Evolutionary conservation across 768 basidiomycete genomes (phyloP).

Genomic region (Boletellus sp.): DNA sequence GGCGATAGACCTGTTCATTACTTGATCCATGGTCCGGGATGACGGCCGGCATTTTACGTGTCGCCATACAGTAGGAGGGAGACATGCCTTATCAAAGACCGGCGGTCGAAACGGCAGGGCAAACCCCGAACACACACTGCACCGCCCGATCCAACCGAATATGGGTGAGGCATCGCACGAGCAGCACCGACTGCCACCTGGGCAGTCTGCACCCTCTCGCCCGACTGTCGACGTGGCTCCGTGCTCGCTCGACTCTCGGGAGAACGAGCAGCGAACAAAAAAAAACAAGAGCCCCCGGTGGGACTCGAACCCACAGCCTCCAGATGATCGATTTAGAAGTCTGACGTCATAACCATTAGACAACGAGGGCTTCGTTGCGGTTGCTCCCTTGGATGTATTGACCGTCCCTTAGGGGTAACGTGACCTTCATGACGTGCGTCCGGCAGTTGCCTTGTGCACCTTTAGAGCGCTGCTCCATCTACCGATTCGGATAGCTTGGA

Average conservation of each 20-base stretch:
- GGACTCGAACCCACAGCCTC: slow-evolving; percentile 87
- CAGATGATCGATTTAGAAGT: slow-evolving; percentile 82
- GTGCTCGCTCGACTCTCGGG: neutral
- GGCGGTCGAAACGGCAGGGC: too few species aligned
- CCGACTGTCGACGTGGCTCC: too few species aligned
- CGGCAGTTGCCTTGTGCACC: too few species aligned
- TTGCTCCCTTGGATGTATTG: neutral
- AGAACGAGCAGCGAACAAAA: neutral
- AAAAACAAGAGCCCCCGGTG: slow-evolving; percentile 59
- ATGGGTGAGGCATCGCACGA: too few species aligned
- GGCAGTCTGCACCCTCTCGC: too few species aligned
- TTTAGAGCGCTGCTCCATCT: too few species aligned
- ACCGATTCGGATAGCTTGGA: too few species aligned
- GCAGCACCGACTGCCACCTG: too few species aligned
- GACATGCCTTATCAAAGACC: slow-evolving; percentile 9
- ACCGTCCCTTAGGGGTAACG: too few species aligned
- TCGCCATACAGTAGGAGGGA: slow-evolving; percentile 1
- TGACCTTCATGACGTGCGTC: too few species aligned
- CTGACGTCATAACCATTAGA: slow-evolving; percentile 92
- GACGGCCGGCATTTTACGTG: slow-evolving; percentile 24
- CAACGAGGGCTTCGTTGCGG: slow-evolving; percentile 58
- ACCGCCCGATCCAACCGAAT: too few species aligned
- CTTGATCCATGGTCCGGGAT: neutral
- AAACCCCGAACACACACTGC: too few species aligned
- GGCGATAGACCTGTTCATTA: neutral